A percentile compares a stretch with the other conserved stretches of the same genome.
phyloP scores from a whole-genome alignment of 2,329 filamentous ascomycete genomes.

The Epichloe typhina region DNA sequence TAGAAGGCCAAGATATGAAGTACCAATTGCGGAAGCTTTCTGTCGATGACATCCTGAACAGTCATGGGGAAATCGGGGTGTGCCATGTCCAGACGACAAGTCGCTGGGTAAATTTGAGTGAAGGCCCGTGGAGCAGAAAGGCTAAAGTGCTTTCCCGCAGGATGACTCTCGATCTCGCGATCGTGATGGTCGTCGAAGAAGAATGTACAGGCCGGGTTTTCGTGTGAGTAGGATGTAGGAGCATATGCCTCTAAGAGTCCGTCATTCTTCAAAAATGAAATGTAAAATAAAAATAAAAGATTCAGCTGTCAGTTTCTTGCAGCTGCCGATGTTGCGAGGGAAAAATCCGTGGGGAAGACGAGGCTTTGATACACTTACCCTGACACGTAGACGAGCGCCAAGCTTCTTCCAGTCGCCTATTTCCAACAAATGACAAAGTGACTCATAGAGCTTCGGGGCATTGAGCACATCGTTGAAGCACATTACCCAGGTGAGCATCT shows the following conservation, averaged over 20 bases:
- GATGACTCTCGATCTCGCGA: background rate
- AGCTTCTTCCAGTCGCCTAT: constrained; percentile 7
- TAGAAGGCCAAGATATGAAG: constrained; percentile 4
- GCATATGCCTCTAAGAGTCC: constrained; percentile 6
- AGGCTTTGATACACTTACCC: background rate
- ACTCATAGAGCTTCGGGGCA: constrained; percentile 1
- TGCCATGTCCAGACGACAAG: background rate
- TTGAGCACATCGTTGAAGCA: constrained; percentile 8
- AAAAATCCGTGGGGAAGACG: background rate
- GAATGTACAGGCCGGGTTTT: constrained; percentile 4
- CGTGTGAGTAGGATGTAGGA: background rate
- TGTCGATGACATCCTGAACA: constrained; percentile 5
- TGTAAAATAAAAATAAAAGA: no score
- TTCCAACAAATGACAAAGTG: constrained; percentile 4
- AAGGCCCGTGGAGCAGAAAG: constrained; percentile 3
- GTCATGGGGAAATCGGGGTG: constrained; percentile 1
- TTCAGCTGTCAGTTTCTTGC: background rate
- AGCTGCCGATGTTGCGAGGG: background rate
- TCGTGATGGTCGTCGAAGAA: constrained; percentile 2
- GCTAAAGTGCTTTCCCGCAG: constrained; percentile 1
- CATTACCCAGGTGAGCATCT: constrained; percentile 6
- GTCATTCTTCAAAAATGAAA: background rate
- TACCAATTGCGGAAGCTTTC: constrained; percentile 2
- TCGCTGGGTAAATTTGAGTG: constrained; percentile 3
- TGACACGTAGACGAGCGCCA: constrained; percentile 2